Evolutionary conservation across 2,329 filamentous ascomycete genomes (phyloP), one percentile per base, ranked within the genome.

Genomic region (Nemania diffusa): DNA sequence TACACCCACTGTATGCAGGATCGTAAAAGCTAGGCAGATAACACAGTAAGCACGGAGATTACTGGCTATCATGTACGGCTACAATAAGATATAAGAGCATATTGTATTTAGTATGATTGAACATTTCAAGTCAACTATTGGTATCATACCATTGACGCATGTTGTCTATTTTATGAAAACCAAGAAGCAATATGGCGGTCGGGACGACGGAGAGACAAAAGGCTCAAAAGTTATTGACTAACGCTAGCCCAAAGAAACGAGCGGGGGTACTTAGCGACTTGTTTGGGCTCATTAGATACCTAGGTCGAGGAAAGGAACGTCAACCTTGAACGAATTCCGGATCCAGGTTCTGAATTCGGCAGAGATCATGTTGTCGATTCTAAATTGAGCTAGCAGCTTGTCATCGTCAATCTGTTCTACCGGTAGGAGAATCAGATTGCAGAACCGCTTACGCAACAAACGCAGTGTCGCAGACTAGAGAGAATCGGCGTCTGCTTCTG

Each of bases 291-390:
- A 53, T 53, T n/a, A n/a, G 5, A 53, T 32, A 29, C n/a, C n/a
- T n/a, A n/a, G n/a, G n/a, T 74, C 69, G 17, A 76, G 64, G 48
- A 79, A 78, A 8, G 78, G 73, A 2, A 81, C 69, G 57, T 81
- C 77, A 2, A 80, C 69, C 34, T 72, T 73, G 59, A 79, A 77
- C 11, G 70, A 67, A 5, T 70, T 65, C 53, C 72, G 80, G 29
- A 81, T 73, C 78, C 78, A 81, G 0, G 74, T 74, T 13, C 80
- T 73, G 53, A 82, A 78, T 67, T 82, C 81, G 8, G 78, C 73
- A 0, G 75, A 79, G 40, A 82, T 73, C 78, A 83, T 81, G 59
- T 77, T 80, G 65, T 82, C 80, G n/a, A 83, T 69, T 5, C 81
- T 80, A 64, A 77, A 82, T 1, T 69, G 57, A 0, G 73, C 57